Percentiles rank a stretch among this genome's conserved stretches.
These are phyloP conservation scores for Crepidotus variabilis DNA, from an alignment of 768 basidiomycete species.

Conservation along the genomic window DNA sequence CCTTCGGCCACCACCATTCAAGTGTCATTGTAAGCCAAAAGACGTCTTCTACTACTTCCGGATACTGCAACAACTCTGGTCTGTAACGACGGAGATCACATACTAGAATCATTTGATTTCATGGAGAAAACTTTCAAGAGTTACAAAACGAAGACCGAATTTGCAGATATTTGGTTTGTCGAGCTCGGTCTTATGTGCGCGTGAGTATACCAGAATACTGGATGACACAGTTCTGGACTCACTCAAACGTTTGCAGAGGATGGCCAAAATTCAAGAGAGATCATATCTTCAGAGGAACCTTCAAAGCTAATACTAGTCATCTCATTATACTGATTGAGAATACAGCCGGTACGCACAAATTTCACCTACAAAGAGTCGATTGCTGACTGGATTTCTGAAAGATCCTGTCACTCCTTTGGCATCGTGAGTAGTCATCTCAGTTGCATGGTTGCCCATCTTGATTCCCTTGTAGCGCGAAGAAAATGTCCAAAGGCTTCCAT, in stretches of 20 bases:
- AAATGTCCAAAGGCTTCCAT: slow-evolving; percentile 31
- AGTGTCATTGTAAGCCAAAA: slow-evolving; percentile 26
- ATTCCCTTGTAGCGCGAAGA: slow-evolving; percentile 28
- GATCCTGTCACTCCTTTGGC: slow-evolving; percentile 28
- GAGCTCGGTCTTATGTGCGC: background rate
- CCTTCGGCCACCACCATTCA: slow-evolving; percentile 16
- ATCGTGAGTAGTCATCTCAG: slow-evolving; percentile 13
- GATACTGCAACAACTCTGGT: slow-evolving; percentile 23
- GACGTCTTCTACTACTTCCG: background rate
- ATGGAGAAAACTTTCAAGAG: slow-evolving; percentile 11
- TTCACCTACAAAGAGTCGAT: background rate
- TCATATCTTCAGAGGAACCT: slow-evolving; percentile 25
- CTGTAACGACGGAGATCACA: slow-evolving; percentile 32
- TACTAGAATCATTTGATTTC: slow-evolving; percentile 24
- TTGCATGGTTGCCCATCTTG: background rate
- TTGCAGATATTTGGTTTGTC: background rate
- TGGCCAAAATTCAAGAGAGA: slow-evolving; percentile 23
- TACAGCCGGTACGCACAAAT: slow-evolving; percentile 25
- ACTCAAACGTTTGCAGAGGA: slow-evolving; percentile 13
- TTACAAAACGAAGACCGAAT: background rate
- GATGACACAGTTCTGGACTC: slow-evolving; percentile 4
- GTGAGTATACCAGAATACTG: background rate
- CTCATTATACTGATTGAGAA: slow-evolving; percentile 38
- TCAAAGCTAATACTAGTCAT: slow-evolving; percentile 33
- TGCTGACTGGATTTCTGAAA: slow-evolving; percentile 1